Base-by-base conservation (phyloP, 164 flowering plant species). In the Annona cherimola region DNA sequence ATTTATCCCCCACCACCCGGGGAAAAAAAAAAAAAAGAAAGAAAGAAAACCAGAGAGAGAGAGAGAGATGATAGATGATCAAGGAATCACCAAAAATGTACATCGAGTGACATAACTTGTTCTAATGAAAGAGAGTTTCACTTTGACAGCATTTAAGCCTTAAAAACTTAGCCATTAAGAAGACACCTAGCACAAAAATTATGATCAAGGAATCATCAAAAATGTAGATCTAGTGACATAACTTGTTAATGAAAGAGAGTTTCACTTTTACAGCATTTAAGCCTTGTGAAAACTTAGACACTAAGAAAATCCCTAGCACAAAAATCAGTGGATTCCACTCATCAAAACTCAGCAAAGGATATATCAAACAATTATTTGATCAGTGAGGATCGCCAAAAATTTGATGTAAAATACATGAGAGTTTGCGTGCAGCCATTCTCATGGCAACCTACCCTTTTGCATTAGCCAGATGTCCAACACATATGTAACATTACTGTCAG, bases 1-100 rank as follows among this genome's bases (percentile, higher is more conserved):
- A 66, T 68, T 68, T 55, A 50, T n/a, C 46, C 63, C 26, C 42
- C 42, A 77, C 42, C 35, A 26, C 35, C 35, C 35, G 35, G 35
- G 35, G 1, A 26, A 26, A 26, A 26, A 26, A 26, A 26, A 26
- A 26, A 26, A 1, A 26, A 26, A 26, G 35, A 1, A 26, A 26
- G 35, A 26, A 26, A 26, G 35, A 26, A 26, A 26, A 26, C 35
- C 35, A 26, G 35, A 26, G 35, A 26, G 35, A 26, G 35, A 26
- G 35, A 26, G 35, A 26, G 35, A 26, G 35, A 26, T 26, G 35
- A 26, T 26, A 26, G 35, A 26, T 26, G 35, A 26, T 26, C 35
- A 26, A 26, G 35, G 35, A 26, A 26, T 26, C 35, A 26, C 35
- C 35, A 26, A 26, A 26, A 26, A 26, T 26, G 35, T 0, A 26